phyloP scores from a whole-genome alignment of 768 basidiomycete genomes.

The Sarcomyxa edulis region DNA sequence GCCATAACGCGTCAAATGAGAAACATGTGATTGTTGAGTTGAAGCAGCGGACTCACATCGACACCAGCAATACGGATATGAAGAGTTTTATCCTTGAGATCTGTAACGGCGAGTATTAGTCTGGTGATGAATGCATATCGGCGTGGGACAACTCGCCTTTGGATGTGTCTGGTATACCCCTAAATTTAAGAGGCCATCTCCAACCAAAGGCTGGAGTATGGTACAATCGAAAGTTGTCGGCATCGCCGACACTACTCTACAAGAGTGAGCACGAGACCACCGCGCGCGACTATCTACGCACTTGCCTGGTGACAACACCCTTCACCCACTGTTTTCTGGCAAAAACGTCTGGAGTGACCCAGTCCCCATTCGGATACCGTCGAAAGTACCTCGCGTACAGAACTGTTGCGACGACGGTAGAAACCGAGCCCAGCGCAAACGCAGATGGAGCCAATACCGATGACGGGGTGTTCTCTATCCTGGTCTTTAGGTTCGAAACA shows the following conservation, averaged over 20 bases:
- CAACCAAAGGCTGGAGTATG: conserved; percentile 81
- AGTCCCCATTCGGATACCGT: conserved; percentile 61
- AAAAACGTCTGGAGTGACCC: conserved; percentile 63
- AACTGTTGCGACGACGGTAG: conserved; percentile 25
- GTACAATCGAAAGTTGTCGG: conserved; percentile 84
- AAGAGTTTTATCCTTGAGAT: conserved; percentile 74
- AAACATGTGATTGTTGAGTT: no score
- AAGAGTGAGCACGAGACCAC: background rate
- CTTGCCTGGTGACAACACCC: conserved; percentile 77
- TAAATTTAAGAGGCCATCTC: conserved; percentile 67
- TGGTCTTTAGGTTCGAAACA: no score
- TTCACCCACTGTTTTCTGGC: conserved; percentile 60
- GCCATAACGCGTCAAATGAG: no score
- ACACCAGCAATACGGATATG: conserved; percentile 87
- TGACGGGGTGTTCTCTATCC: conserved; percentile 22
- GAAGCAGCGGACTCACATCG: no score
- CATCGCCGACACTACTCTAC: conserved; percentile 66
- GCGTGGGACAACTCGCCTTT: conserved; percentile 43
- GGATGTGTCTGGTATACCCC: conserved; percentile 48
- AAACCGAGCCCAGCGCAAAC: conserved; percentile 35
- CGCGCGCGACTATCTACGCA: conserved; percentile 1
- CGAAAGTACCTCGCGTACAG: conserved; percentile 48
- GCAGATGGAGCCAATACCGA: conserved; percentile 24
- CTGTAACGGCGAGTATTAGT: conserved; percentile 28
- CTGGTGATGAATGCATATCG: background rate